Conservation (phyloP, 768 basidiomycete genomes). For the Leccinum truebloodii region DNA sequence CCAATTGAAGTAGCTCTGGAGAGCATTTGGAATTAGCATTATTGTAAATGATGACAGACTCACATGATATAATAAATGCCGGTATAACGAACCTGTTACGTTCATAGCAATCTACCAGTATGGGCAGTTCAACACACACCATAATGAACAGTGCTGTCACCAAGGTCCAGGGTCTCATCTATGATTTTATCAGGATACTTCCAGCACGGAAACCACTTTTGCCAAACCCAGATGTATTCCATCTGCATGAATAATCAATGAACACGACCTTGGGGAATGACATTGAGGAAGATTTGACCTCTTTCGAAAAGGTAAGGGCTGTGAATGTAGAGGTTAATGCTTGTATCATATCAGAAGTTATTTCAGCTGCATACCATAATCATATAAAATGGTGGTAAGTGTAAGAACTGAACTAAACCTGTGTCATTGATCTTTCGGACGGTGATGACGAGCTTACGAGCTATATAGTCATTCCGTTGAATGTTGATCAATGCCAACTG, state of each 20-base stretch:
- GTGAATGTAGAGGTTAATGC: neutral
- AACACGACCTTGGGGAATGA: neutral
- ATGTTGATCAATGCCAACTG: neutral
- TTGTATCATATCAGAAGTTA: neutral
- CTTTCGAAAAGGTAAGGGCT: neutral
- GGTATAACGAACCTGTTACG: slow-evolving; percentile 12
- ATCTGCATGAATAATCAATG: neutral
- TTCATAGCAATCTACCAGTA: no score
- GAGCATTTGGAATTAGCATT: neutral
- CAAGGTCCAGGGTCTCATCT: neutral
- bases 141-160: neutral
- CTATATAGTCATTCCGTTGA: neutral
- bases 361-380: neutral
- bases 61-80: slow-evolving; percentile 12
- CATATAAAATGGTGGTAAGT: neutral
- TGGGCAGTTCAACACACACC: neutral
- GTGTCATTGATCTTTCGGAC: neutral
- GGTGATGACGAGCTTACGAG: neutral
- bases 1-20: neutral
- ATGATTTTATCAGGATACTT: neutral
- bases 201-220: neutral
- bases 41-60: neutral
- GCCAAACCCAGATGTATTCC: neutral
- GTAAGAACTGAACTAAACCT: neutral
- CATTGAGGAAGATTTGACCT: neutral